Evolutionary conservation across 805 yeast genomes (phyloP).

Genomic region (Metschnikowia koreensis): DNA sequence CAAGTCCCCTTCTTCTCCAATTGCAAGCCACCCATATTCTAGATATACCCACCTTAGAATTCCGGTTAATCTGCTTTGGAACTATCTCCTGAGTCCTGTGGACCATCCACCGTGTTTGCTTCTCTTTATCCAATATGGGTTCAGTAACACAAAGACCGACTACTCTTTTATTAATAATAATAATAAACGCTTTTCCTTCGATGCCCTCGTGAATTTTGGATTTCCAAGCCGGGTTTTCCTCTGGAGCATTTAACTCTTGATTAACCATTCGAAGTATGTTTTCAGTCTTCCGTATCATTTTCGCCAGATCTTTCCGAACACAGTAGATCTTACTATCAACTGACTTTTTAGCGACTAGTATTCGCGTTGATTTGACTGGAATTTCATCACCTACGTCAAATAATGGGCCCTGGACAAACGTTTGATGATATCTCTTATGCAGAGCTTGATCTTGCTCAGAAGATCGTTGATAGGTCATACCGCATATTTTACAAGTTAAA

Average conservation of each 20-base stretch:
- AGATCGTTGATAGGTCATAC: constrained; percentile 50
- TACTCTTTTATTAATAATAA: constrained; percentile 44
- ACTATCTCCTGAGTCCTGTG: constrained; percentile 50
- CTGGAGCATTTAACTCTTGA: constrained; percentile 56
- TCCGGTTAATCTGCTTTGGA: constrained; percentile 40
- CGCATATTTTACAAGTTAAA: constrained; percentile 47
- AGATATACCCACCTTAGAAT: constrained; percentile 37
- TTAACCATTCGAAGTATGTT: constrained; percentile 53
- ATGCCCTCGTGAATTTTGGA: background rate
- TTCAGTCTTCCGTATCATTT: constrained; percentile 27
- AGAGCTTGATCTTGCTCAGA: constrained; percentile 40
- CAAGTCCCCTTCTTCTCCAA: constrained; percentile 53
- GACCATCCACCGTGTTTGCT: constrained; percentile 59
- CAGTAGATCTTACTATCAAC: constrained; percentile 18
- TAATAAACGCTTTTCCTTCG: constrained; percentile 43
- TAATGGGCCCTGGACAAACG: constrained; percentile 46
- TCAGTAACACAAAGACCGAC: constrained; percentile 60
- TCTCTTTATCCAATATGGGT: constrained; percentile 23
- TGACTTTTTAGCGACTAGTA: constrained; percentile 12
- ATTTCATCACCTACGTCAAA: constrained; percentile 36
- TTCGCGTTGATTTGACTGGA: constrained; percentile 28
- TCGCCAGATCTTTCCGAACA: constrained; percentile 22
- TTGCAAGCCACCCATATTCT: constrained; percentile 44
- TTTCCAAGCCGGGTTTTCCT: constrained; percentile 34
- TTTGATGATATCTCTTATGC: constrained; percentile 53